These are phyloP conservation scores for Triticum monococcum DNA, from an alignment of 176 grass and related monocot species.

Conservation along the genomic window DNA sequence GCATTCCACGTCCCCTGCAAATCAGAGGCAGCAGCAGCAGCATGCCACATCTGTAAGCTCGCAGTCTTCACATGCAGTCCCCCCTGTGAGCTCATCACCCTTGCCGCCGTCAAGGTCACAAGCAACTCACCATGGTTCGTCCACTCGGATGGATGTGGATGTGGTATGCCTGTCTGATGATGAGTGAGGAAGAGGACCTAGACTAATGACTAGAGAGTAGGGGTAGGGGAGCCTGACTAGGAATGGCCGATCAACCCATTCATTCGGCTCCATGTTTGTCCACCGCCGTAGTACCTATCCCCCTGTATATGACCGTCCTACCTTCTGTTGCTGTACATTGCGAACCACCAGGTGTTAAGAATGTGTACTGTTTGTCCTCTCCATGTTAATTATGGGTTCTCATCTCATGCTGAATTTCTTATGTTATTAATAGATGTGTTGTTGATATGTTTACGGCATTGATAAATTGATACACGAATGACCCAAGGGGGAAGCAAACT, in stretches of 20 bases:
- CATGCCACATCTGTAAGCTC: constrained; percentile 9
- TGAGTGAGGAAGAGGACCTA: not conserved
- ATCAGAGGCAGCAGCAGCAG: constrained; percentile 24
- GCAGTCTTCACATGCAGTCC: constrained; percentile 1
- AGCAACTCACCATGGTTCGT: too few relatives aligned
- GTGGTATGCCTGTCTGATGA: constrained; percentile 53
- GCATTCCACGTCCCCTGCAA: constrained; percentile 28
- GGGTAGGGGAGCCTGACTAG: not conserved
- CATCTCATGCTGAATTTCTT: not conserved
- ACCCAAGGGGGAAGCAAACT: too few relatives aligned
- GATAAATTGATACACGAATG: too few relatives aligned
- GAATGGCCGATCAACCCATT: not conserved
- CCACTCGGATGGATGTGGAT: not conserved
- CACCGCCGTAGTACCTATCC: too few relatives aligned
- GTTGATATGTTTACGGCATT: too few relatives aligned
- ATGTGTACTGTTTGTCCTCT: not conserved
- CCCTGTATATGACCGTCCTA: not conserved
- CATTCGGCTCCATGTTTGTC: not conserved
- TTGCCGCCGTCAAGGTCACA: not conserved
- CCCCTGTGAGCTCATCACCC: not conserved
- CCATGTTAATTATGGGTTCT: not conserved
- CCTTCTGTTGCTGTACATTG: not conserved
- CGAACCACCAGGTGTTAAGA: not conserved
- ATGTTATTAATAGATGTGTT: not conserved
- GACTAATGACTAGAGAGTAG: not conserved